Evolutionary conservation across 768 basidiomycete genomes (phyloP).

Genomic region (Galerina sulciceps): DNA sequence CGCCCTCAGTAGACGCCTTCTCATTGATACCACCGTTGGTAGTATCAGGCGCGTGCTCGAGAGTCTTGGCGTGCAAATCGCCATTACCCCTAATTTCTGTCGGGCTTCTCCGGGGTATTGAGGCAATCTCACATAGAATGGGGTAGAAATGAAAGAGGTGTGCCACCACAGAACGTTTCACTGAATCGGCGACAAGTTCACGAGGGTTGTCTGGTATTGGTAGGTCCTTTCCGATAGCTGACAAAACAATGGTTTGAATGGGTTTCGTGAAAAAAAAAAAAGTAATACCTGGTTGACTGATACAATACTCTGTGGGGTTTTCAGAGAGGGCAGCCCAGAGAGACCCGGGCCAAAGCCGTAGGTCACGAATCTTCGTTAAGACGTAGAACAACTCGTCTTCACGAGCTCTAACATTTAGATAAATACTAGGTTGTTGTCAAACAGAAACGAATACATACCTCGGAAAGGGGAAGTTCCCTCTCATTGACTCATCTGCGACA

Average conservation of each 20-base stretch:
- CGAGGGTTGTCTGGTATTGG: conserved; percentile 50
- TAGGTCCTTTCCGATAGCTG: conserved; percentile 33
- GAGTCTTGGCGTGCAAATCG: not conserved
- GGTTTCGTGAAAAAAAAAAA: not conserved
- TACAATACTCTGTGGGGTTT: conserved; percentile 58
- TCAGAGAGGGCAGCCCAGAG: conserved; percentile 78
- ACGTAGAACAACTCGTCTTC: conserved; percentile 92
- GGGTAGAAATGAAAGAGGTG: conserved; percentile 91
- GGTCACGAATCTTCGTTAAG: conserved; percentile 71
- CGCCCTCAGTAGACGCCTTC: not conserved
- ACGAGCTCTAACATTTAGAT: conserved; percentile 55
- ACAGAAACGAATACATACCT: conserved; percentile 46
- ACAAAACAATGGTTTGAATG: not conserved
- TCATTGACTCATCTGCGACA: conserved; percentile 81
- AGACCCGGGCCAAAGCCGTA: conserved; percentile 77
- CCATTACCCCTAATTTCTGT: conserved; percentile 52
- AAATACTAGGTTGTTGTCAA: not conserved
- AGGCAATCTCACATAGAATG: conserved; percentile 77
- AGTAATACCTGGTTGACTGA: conserved; percentile 58
- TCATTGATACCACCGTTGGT: not conserved
- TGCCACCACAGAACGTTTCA: conserved; percentile 74
- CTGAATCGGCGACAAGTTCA: conserved; percentile 67
- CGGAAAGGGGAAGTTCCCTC: conserved; percentile 89
- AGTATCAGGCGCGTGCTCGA: not conserved
- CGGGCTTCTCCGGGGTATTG: conserved; percentile 71